Percentiles rank a stretch among this genome's conserved stretches.
These are phyloP conservation scores for Populus hybrid DNA, from an alignment of 441 rosid genomes.

Conservation along the genomic window DNA sequence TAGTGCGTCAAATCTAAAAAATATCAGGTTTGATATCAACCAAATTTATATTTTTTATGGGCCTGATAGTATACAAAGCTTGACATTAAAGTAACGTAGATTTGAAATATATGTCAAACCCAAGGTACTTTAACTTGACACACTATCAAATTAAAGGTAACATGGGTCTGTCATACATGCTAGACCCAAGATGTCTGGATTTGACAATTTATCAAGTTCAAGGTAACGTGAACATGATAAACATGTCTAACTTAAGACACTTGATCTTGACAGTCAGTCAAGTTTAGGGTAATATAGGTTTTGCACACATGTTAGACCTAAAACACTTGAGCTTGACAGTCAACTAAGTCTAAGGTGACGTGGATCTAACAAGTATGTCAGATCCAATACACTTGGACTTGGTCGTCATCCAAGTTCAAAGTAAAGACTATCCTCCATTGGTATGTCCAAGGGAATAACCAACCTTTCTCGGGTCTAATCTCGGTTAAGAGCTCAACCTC, in stretches of 20 bases:
- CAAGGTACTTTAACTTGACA: too few species aligned
- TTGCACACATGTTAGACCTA: fast-evolving
- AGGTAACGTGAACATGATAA: fast-evolving
- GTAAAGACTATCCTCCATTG: fast-evolving
- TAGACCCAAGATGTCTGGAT: fast-evolving
- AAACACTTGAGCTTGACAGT: too few species aligned
- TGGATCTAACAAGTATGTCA: too few species aligned
- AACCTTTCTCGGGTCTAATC: fast-evolving
- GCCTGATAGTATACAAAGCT: too few species aligned
- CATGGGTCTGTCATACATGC: fast-evolving
- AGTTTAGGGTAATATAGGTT: fast-evolving
- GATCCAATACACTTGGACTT: too few species aligned
- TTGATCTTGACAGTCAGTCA: fast-evolving
- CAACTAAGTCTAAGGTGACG: too few species aligned
- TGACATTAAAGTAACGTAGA: too few species aligned
- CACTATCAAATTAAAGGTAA: fast-evolving
- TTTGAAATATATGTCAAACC: too few species aligned
- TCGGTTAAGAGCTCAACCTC: fast-evolving
- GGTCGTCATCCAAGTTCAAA: fast-evolving
- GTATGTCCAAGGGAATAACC: fast-evolving
- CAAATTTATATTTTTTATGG: fast-evolving
- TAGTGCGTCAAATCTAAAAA: too few species aligned
- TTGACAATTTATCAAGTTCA: too few species aligned
- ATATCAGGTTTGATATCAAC: too few species aligned
- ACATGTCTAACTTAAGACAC: fast-evolving